Evolutionary conservation across 176 grass and related monocot genomes (phyloP), one percentile per base, ranked within the genome.

Genomic region (Cenchrus americanus): DNA sequence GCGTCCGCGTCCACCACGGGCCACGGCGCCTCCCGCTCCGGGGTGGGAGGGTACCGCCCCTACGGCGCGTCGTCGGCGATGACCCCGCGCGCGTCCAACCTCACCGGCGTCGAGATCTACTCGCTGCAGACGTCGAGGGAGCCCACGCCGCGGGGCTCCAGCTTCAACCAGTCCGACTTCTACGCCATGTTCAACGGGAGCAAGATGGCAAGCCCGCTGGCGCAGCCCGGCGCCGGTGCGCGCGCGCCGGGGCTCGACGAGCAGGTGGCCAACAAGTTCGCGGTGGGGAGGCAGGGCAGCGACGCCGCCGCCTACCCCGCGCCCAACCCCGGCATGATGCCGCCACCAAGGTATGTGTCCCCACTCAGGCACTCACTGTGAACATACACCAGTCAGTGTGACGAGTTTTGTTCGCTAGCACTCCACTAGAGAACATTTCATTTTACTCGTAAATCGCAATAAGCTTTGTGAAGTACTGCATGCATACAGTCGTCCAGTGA

Each of bases 91-190:
- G 96, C 96, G 7, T 99, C 96, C 18, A 99, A 99, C 86, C 86
- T 99, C 12, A 96, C 96, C 0, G 96, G 96, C 17, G 96, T 99
- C 11, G 96, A 99, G 89, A 99, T 99, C 85, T 99, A 99, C 86
- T 99, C 96, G 19, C 80, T 99, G 69, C 96, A 96, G 87, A 93
- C 93, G 19, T 99, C 96, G 26, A 27, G 91, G 17, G 96, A 99
- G 85, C 96, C 96, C 22, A 99, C 96, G 42, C 96, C 96, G 26
- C 70, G 96, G 2, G 91, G 83, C 3, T 99, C 96, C 37, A 99
- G 96, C 87, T 99, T 99, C 86, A 99, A 99, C 96, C 96, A 99
- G 91, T 87, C 93, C 0, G 96, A 99, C 55, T 99, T 99, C 89
- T 96, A 99, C 86, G 86, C 96, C 85, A 99, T 99, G 96, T 99